Conservation (phyloP, 768 basidiomycete genomes). For the Naganishia friedmannii region DNA sequence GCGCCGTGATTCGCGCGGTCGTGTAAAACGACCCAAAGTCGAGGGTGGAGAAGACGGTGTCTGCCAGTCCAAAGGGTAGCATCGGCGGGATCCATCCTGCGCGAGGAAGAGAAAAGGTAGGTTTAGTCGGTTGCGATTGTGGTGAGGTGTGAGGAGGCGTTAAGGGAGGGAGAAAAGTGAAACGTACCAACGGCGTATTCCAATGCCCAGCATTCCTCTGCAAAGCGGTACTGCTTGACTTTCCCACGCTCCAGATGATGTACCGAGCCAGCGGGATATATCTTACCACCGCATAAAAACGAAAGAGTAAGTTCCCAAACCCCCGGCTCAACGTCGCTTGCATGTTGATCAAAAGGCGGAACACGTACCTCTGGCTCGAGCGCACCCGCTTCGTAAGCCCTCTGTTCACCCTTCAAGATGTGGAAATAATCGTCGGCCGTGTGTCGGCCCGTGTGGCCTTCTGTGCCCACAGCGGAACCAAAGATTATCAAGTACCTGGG, state of each 20-base stretch:
- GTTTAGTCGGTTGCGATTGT: no score
- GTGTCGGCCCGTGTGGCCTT: constrained; percentile 90
- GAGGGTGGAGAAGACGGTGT: constrained; percentile 79
- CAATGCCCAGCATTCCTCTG: constrained; percentile 88
- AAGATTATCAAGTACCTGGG: constrained; percentile 61
- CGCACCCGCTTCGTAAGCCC: constrained; percentile 79
- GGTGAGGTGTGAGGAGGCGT: not conserved
- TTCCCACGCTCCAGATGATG: constrained; percentile 78
- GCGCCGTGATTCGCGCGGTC: constrained; percentile 70
- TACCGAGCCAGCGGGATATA: constrained; percentile 75
- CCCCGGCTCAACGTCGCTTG: no score
- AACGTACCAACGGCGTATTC: constrained; percentile 85
- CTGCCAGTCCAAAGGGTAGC: constrained; percentile 90
- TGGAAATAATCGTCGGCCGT: constrained; percentile 98
- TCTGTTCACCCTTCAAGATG: constrained; percentile 89
- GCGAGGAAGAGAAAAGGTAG: no score
- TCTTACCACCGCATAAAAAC: constrained; percentile 37
- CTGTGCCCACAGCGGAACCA: constrained; percentile 92
- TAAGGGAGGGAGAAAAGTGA: not conserved
- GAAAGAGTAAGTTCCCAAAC: not conserved
- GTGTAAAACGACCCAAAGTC: constrained; percentile 78
- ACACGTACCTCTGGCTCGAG: constrained; percentile 70
- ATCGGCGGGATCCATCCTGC: constrained; percentile 97
- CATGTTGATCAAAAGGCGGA: not conserved
- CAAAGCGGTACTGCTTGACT: constrained; percentile 97